Base-by-base conservation (phyloP, 2,329 filamentous ascomycete species). In the Helminthosporium solani region DNA sequence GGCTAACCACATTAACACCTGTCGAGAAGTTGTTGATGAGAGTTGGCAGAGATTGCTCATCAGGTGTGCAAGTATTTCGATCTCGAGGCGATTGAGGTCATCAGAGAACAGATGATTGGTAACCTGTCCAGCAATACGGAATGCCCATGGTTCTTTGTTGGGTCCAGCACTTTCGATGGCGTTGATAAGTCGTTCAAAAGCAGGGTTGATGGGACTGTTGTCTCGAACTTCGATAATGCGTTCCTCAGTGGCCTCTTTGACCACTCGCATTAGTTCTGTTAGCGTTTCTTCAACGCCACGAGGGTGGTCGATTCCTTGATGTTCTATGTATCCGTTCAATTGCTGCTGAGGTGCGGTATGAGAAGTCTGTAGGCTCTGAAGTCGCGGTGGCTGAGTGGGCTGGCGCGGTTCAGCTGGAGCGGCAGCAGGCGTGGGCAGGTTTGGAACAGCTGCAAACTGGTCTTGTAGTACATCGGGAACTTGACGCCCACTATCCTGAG, bases 401-500 rank as follows among this genome's bases (percentile, higher is more conserved):
- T 80, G 76, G 53, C 83, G 78, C 34, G 82, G 80, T 46, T 85
- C 72, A 18, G 79, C 80, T 36, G 82, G 82, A 39, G 78, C 77
- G 51, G 85, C 82, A 35, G 81, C 81, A 14, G 81, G 81, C 7
- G 83, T 82, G 4, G 81, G 80, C 35, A 86, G 70, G 56, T 78
- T 84, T 1, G 82, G 80, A 49, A 85, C 78, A 20, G 75, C 68
- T 9, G 78, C 73, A 48, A 83, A 84, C 23, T 78, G 73, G 53
- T 85, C 83, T 55, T 83, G 81, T 27, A 85, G 73, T 14, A 85
- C 77, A 58, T 85, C 83, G 9, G 80, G 79, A 41, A 85, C 67
- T 54, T 84, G 82, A 45, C 82, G 78, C 37, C 77, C 77, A 44
- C 76, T 77, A 52, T 85, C 83, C 39, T 81, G 78, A 2, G 81